These are phyloP conservation scores for Colletotrichum lentis DNA, from an alignment of 2,329 filamentous ascomycete genomes.

Conservation along the genomic window DNA sequence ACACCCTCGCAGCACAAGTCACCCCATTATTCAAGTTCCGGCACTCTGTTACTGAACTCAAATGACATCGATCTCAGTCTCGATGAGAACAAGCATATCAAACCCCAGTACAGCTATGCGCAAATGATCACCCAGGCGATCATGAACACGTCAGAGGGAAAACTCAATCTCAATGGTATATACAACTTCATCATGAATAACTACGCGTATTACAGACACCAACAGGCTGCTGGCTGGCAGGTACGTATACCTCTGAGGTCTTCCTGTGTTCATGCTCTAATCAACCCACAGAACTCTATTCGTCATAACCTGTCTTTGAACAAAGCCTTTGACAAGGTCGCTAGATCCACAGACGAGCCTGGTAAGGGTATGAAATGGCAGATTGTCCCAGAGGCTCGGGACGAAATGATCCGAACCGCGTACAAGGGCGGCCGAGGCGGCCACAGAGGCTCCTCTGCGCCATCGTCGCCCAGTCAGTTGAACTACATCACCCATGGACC, in stretches of 20 bases:
- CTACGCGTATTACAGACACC: slow-evolving; percentile 92
- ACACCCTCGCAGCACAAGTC: slow-evolving; percentile 49
- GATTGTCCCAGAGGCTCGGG: slow-evolving; percentile 81
- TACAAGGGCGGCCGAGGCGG: slow-evolving; percentile 69
- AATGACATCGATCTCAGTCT: slow-evolving; percentile 77
- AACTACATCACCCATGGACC: slow-evolving; percentile 69
- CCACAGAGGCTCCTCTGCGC: slow-evolving; percentile 73
- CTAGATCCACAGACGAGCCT: slow-evolving; percentile 90
- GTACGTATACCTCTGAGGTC: slow-evolving; percentile 55
- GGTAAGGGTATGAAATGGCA: slow-evolving; percentile 99
- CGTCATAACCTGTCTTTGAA: slow-evolving; percentile 95
- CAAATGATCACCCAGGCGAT: slow-evolving; percentile 98
- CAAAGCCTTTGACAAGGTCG: slow-evolving; percentile 92
- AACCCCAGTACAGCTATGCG: slow-evolving; percentile 95
- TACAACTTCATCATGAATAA: slow-evolving; percentile 91
- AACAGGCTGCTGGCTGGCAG: slow-evolving; percentile 85
- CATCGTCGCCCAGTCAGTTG: slow-evolving; percentile 71
- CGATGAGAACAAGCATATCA: slow-evolving; percentile 87
- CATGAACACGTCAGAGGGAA: slow-evolving; percentile 83
- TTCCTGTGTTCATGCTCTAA: slow-evolving; percentile 41
- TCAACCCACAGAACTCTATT: slow-evolving; percentile 78
- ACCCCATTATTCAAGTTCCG: slow-evolving; percentile 49
- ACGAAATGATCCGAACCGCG: slow-evolving; percentile 85
- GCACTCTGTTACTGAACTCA: slow-evolving; percentile 57
- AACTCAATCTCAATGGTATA: slow-evolving; percentile 89